Conservation (phyloP, 306 rosid species). For the Arachis hypogaea region DNA sequence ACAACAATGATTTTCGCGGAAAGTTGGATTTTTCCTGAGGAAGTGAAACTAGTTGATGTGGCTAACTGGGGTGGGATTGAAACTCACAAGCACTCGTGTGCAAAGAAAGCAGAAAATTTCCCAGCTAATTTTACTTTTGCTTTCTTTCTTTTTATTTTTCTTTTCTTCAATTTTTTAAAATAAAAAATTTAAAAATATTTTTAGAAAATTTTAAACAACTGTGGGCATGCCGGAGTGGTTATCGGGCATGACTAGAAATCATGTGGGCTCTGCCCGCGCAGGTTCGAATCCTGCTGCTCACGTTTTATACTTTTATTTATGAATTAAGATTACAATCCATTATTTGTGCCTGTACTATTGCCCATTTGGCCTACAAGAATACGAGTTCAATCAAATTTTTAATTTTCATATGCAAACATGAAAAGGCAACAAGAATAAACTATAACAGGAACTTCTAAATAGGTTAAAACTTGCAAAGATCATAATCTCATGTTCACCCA, state of each 20-base stretch:
- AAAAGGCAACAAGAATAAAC: not conserved
- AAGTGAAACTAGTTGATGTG: not conserved
- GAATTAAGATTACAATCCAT: too few relatives aligned
- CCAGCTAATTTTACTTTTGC: constrained; percentile 14
- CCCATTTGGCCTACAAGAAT: too few relatives aligned
- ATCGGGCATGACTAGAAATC: constrained; percentile 34
- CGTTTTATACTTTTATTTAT: not conserved
- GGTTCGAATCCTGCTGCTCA: constrained; percentile 42
- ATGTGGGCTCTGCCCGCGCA: constrained; percentile 25
- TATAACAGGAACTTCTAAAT: constrained; percentile 8
- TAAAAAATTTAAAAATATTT: too few relatives aligned
- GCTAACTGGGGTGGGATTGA: constrained; percentile 13
- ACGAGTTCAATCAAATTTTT: too few relatives aligned
- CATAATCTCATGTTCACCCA: not conserved
- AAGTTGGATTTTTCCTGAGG: constrained; percentile 29
- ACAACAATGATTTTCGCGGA: constrained; percentile 29
- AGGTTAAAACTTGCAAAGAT: not conserved
- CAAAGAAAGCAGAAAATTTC: not conserved
- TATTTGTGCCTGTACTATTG: too few relatives aligned
- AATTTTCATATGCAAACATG: too few relatives aligned
- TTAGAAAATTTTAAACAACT: too few relatives aligned
- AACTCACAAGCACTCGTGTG: constrained; percentile 2
- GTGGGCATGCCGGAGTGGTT: constrained; percentile 39
- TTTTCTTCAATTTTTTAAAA: too few relatives aligned
- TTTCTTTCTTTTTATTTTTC: too few relatives aligned